phyloP scores from a whole-genome alignment of 257 asterid genomes.

The Knoxia roxburghii region DNA sequence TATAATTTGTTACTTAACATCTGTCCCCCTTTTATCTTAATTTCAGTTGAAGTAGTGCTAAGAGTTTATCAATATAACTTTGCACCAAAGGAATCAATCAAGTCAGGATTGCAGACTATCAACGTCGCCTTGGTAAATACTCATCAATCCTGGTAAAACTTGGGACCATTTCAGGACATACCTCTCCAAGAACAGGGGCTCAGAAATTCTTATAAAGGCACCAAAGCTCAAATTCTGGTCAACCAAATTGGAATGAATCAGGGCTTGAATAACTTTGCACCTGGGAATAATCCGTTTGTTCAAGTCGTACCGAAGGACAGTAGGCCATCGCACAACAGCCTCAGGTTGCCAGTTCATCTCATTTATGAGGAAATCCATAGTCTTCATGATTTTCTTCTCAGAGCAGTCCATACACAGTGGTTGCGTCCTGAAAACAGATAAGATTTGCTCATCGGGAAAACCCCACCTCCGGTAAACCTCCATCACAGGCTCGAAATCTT shows the following conservation, averaged over 20 bases:
- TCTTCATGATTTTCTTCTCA: too few species aligned
- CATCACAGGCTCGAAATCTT: conserved; percentile 16
- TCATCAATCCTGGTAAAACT: conserved; percentile 8
- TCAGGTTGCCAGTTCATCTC: too few species aligned
- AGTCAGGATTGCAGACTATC: not conserved
- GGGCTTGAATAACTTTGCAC: conserved; percentile 25
- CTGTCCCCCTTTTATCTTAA: too few species aligned
- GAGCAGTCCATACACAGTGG: too few species aligned
- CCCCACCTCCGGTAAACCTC: conserved; percentile 23
- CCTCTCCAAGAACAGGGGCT: too few species aligned
- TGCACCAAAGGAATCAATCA: too few species aligned
- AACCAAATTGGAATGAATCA: conserved; percentile 24
- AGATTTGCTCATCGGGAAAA: conserved; percentile 19
- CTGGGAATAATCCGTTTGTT: conserved; percentile 19
- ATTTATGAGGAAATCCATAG: too few species aligned
- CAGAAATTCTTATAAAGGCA: too few species aligned
- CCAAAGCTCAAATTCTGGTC: too few species aligned
- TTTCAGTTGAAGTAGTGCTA: too few species aligned
- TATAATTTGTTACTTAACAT: too few species aligned
- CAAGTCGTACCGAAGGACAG: conserved; percentile 12
- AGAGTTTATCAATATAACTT: too few species aligned
- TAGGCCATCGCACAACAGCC: conserved; percentile 7
- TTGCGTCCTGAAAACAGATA: conserved; percentile 18
- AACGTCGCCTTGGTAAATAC: not conserved
- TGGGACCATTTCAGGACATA: conserved; percentile 2